Base-by-base conservation (phyloP, 2,329 filamentous ascomycete genomes). In the Purpureocillium takamizusanense region DNA sequence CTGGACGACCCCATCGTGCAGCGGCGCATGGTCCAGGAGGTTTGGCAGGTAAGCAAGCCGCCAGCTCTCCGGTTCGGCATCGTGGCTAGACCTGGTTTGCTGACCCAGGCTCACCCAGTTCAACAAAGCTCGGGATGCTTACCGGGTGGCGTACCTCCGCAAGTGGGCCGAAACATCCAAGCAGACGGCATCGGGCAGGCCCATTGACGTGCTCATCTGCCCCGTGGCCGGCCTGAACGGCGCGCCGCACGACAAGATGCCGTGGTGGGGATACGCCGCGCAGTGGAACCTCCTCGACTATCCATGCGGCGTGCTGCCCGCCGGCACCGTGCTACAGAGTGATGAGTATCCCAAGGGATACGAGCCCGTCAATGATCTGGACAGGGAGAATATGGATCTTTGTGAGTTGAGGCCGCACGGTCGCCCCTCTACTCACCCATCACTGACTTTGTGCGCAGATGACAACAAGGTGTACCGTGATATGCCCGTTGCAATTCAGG, bases 241-340 rank as follows among this genome's bases (percentile, higher is more conserved):
- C 48, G 41, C 60, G 42, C 44, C 77, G 44, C 55, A 75, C 45
- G 57, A 59, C 4, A 47, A 55, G 9, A 57, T 53, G 4, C 52
- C 55, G 50, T 81, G 52, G 63, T 85, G 78, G 78, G 70, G 70
- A 2, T 86, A 85, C 47, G 82, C 78, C 0, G 62, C 70, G 1
- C 71, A 78, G 43, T 85, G 79, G 78, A 86, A 85, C 51, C 49
- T 84, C 31, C 66, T 85, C 2, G 79, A 86, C 53, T 83, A 82
- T 53, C 76, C 81, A 9, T 32, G 35, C 47, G 46, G 38, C 17
- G 44, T 47, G 25, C 21, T 50, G 13, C 44, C 46, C 16, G 42
- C 38, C 2, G 46, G 46, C 2, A 42, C 23, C 27, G 44, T 45
- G 11, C 35, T 44, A 3, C 17, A 25, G 7, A 40, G 21, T 11